phyloP scores from a whole-genome alignment of 768 basidiomycete species.

The Lactarius quietus region DNA sequence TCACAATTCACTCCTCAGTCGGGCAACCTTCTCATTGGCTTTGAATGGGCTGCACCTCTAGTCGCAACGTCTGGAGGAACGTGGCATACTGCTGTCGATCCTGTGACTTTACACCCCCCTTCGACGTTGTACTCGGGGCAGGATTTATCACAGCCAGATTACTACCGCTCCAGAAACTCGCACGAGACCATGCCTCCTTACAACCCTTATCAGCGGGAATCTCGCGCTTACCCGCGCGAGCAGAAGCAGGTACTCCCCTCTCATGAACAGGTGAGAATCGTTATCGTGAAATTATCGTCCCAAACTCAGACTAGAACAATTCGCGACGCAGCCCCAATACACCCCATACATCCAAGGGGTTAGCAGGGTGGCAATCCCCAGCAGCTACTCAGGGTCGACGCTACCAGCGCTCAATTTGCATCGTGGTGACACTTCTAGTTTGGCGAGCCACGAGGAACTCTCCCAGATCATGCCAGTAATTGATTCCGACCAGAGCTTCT shows the following conservation, averaged over 20 bases:
- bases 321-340: slow-evolving; percentile 1
- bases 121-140: slow-evolving; percentile 2
- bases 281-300: not conserved
- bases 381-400: not conserved
- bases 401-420: slow-evolving; percentile 1
- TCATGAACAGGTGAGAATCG: slow-evolving; percentile 6
- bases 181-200: slow-evolving; percentile 2
- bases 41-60: slow-evolving; percentile 15
- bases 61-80: not conserved
- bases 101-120: slow-evolving; percentile 7
- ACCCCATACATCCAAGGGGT: slow-evolving; percentile 11
- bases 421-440: not conserved
- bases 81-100: slow-evolving; percentile 13
- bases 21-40: slow-evolving; percentile 13
- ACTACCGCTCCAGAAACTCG: not conserved
- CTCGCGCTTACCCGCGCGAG: not conserved
- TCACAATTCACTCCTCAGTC: slow-evolving; percentile 14
- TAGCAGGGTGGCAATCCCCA: slow-evolving; percentile 8
- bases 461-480: not conserved
- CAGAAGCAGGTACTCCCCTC: not conserved
- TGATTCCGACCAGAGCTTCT: not conserved
- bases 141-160: slow-evolving; percentile 1
- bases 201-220: not conserved
- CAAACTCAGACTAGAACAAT: not conserved
- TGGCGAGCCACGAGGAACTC: not conserved